Conservation (phyloP, 2,329 filamentous ascomycete genomes). For the Aspergillus flavus region DNA sequence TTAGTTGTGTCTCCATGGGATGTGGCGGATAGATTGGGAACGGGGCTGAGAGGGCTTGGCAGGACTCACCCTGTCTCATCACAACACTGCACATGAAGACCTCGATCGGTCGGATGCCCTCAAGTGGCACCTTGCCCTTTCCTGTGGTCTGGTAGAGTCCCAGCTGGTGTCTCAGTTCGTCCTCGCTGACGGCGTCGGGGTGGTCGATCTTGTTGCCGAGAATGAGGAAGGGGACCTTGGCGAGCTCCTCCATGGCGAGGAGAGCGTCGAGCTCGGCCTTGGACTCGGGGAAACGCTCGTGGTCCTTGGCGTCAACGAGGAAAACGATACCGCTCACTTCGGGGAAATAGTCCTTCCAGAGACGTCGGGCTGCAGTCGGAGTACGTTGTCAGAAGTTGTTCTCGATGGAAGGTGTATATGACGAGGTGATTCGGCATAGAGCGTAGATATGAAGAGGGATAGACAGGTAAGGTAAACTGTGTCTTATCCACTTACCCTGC, state of each 20-base stretch:
- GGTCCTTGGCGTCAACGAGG: conserved; percentile 95
- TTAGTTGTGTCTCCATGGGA: neutral
- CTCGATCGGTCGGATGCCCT: conserved; percentile 93
- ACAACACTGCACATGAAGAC: conserved; percentile 99
- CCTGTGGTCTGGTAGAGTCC: conserved; percentile 95
- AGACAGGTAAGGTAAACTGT: neutral
- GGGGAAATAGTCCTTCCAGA: conserved; percentile 97
- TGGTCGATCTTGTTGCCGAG: conserved; percentile 99
- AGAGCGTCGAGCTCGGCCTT: conserved; percentile 97
- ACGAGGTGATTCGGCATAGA: neutral
- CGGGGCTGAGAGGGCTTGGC: neutral
- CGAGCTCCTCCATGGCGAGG: conserved; percentile 92
- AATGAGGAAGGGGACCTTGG: conserved; percentile 93
- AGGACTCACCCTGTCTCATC: conserved; percentile 80
- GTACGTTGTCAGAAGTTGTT: conserved; percentile 27
- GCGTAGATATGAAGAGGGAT: neutral
- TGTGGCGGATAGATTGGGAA: neutral
- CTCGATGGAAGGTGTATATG: neutral
- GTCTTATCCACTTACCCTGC: conserved; percentile 63
- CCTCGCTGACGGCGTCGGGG: conserved; percentile 91
- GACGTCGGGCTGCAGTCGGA: conserved; percentile 65
- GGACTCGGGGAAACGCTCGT: conserved; percentile 89
- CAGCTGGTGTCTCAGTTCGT: conserved; percentile 87
- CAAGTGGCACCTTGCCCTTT: conserved; percentile 90
- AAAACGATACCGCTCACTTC: conserved; percentile 97